A percentile compares a stretch with the other conserved stretches of the same genome.
Evolutionary conservation across 352 stramenopile species (phyloP).

Genomic region (Phytophthora citricola): DNA sequence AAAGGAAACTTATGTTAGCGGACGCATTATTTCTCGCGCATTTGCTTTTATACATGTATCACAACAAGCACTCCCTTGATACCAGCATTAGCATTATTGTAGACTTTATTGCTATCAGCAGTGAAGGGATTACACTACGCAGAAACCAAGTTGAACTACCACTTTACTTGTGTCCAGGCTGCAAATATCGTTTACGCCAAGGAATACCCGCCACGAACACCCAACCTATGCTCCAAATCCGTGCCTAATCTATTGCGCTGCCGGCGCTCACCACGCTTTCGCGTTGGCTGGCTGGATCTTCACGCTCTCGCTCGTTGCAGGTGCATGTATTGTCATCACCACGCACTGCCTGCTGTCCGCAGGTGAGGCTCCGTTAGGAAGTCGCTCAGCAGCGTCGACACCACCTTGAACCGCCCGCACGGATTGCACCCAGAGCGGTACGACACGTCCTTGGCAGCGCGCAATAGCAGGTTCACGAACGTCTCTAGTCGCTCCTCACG

Average conservation of each 20-base stretch:
- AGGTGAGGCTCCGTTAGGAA: conserved; percentile 54
- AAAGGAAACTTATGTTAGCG: no score
- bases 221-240: conserved; percentile 20
- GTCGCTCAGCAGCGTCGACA: conserved; percentile 57
- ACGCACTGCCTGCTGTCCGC: conserved; percentile 8
- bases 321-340: conserved; percentile 3
- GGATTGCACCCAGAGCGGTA: conserved; percentile 51
- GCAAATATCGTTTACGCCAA: conserved; percentile 27
- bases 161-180: conserved; percentile 13
- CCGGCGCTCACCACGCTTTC: conserved; percentile 2
- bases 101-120: no score
- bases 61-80: no score
- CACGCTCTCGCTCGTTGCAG: not conserved
- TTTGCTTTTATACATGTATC: no score
- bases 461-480: conserved; percentile 59
- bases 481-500: conserved; percentile 41
- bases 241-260: conserved; percentile 13
- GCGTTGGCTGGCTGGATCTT: conserved; percentile 8
- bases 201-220: conserved; percentile 1
- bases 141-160: not conserved
- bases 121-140: no score
- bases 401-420: conserved; percentile 54
- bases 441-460: conserved; percentile 52
- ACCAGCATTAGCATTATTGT: no score
- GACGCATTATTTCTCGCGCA: no score